These are phyloP conservation scores for Diversispora epigaea DNA, from an alignment of 192 early-diverging fungal species.

Conservation along the genomic window DNA sequence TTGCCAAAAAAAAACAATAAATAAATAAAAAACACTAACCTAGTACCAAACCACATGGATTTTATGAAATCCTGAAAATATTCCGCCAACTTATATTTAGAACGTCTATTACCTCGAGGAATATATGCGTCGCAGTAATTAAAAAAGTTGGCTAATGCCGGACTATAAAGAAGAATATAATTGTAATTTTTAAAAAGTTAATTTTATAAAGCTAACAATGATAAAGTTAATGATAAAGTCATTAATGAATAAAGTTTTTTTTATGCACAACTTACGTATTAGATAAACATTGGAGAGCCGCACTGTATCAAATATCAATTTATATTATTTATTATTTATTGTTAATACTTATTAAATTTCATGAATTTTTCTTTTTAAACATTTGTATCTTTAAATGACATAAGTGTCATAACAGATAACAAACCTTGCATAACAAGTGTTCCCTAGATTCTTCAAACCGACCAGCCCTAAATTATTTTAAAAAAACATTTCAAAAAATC, in stretches of 20 bases:
- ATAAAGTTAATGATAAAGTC: neutral
- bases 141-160: constrained; percentile 41
- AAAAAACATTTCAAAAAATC: constrained; percentile 25
- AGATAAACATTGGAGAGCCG: constrained; percentile 41
- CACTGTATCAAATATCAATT: constrained; percentile 30
- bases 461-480: constrained; percentile 42
- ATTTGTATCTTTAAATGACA: too few relatives aligned
- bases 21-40: constrained; percentile 14
- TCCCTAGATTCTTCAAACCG: constrained; percentile 45
- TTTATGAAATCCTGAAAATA: constrained; percentile 38
- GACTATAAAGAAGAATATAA: constrained; percentile 24
- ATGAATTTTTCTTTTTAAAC: neutral
- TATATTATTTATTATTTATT: neutral
- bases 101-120: constrained; percentile 33
- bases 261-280: constrained; percentile 38
- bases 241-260: neutral
- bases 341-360: neutral
- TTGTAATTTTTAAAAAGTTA: neutral
- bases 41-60: constrained; percentile 44
- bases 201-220: neutral
- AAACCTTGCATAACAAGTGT: constrained; percentile 39
- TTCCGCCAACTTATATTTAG: constrained; percentile 39
- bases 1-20: too few relatives aligned
- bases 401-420: neutral
- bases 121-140: constrained; percentile 44